phyloP scores from a whole-genome alignment of 2,329 filamentous ascomycete genomes.

The Aspergillus oerlinghausenensis region DNA sequence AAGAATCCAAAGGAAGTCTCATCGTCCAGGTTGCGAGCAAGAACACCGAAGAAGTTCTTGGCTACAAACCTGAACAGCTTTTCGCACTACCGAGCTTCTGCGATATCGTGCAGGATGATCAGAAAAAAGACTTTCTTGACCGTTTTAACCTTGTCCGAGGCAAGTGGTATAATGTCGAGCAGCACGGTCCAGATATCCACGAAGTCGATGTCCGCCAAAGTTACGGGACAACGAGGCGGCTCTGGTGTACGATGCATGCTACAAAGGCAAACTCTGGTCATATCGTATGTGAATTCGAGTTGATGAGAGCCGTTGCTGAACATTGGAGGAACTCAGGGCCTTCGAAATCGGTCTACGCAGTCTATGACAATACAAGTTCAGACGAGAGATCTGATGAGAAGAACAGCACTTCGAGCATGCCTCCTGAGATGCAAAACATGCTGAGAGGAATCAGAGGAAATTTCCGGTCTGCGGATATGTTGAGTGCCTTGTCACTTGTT shows the following conservation, averaged over 20 bases:
- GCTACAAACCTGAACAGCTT: slow-evolving; percentile 70
- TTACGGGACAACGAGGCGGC: slow-evolving; percentile 54
- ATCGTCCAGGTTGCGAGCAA: slow-evolving; percentile 73
- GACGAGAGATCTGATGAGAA: slow-evolving; percentile 69
- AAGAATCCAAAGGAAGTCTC: slow-evolving; percentile 61
- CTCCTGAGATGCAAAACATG: slow-evolving; percentile 69
- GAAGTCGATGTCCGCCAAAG: slow-evolving; percentile 66
- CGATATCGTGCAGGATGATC: slow-evolving; percentile 79
- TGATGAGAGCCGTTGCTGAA: slow-evolving; percentile 71
- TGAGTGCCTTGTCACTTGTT: slow-evolving; percentile 87
- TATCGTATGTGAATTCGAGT: slow-evolving; percentile 82
- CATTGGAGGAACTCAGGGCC: slow-evolving; percentile 18
- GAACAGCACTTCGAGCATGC: slow-evolving; percentile 69
- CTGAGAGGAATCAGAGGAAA: slow-evolving; percentile 72
- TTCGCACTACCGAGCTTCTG: slow-evolving; percentile 72
- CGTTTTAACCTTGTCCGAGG: slow-evolving; percentile 85
- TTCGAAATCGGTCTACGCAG: slow-evolving; percentile 13
- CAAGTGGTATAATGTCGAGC: slow-evolving; percentile 68
- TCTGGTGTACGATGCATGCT: slow-evolving; percentile 86
- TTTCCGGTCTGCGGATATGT: slow-evolving; percentile 84
- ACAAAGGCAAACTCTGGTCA: slow-evolving; percentile 63
- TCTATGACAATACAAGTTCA: slow-evolving; percentile 65
- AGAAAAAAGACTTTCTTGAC: slow-evolving; percentile 78
- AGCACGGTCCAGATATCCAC: slow-evolving; percentile 82
- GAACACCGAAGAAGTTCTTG: slow-evolving; percentile 70